These are phyloP conservation scores for Fusarium fracticaudum DNA, from an alignment of 2,329 filamentous ascomycete species.

Conservation along the genomic window DNA sequence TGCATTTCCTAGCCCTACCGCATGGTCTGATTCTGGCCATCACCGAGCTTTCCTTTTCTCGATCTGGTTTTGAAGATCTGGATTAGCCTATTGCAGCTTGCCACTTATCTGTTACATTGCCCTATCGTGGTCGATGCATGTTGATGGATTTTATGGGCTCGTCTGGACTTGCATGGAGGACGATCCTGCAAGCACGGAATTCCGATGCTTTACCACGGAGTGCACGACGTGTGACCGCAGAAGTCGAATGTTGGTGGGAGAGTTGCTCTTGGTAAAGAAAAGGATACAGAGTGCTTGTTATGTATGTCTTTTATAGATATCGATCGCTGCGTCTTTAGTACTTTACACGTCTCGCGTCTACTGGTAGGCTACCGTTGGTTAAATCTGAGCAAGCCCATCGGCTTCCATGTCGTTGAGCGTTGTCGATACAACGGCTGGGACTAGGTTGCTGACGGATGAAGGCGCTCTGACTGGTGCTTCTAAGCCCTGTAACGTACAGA, in stretches of 20 bases:
- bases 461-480: background rate
- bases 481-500: background rate
- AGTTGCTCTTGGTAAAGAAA: background rate
- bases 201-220: background rate
- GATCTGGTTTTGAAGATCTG: background rate
- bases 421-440: background rate
- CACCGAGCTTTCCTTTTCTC: background rate
- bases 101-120: background rate
- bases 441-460: background rate
- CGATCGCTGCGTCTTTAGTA: rapidly evolving
- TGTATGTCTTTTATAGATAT: no score
- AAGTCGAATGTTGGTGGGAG: no score
- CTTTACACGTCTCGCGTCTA: no score
- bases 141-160: background rate
- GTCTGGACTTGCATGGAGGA: background rate
- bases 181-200: background rate
- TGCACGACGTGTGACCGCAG: rapidly evolving
- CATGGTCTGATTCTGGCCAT: background rate
- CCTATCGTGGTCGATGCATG: background rate
- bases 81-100: background rate
- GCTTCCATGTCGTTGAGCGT: rapidly evolving
- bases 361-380: background rate
- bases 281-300: background rate
- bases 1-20: constrained; percentile 7
- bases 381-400: background rate